Evolutionary conservation across 1,284 basidiomycete genomes (phyloP).

Genomic region (Takashimella tepidaria): DNA sequence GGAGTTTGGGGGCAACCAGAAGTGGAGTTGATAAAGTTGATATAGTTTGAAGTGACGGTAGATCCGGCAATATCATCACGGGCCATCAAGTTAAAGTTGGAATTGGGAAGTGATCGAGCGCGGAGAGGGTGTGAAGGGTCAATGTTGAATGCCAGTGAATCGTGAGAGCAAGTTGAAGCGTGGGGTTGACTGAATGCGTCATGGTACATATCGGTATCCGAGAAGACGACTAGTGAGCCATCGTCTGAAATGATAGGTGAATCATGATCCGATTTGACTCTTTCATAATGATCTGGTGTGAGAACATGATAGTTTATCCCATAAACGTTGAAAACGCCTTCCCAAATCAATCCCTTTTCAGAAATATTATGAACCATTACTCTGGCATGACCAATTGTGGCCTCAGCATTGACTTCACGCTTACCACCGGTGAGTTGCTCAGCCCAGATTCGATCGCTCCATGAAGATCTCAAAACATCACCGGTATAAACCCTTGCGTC

Average conservation of each 20-base stretch:
- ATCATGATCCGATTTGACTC: constrained; percentile 54
- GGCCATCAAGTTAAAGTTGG: constrained; percentile 5
- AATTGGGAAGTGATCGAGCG: constrained; percentile 15
- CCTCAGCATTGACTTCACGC: constrained; percentile 13
- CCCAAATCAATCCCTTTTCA: constrained; percentile 57
- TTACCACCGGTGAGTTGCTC: constrained; percentile 23
- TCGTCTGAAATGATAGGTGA: constrained; percentile 55
- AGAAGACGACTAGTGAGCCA: constrained; percentile 61
- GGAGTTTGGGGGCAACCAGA: constrained; percentile 69
- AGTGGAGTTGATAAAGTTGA: constrained; percentile 60
- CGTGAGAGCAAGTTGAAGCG: constrained; percentile 58
- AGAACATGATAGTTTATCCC: constrained; percentile 69
- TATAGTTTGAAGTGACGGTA: constrained; percentile 54
- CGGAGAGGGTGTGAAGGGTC: constrained; percentile 57
- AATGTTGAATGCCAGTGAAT: constrained; percentile 62
- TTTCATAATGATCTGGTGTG: constrained; percentile 65
- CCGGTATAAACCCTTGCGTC: constrained; percentile 58
- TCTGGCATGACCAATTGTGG: constrained; percentile 62
- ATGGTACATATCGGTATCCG: constrained; percentile 48
- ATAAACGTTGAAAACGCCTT: constrained; percentile 67
- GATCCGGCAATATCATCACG: constrained; percentile 30
- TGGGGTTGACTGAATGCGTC: constrained; percentile 11
- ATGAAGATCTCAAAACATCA: constrained; percentile 59
- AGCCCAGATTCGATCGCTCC: constrained; percentile 45
- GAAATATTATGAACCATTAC: constrained; percentile 63